A percentile compares a stretch with the other conserved stretches of the same genome.
Evolutionary conservation across 2,329 filamentous ascomycete species (phyloP).

Genomic region (Celoporthe dispersa): DNA sequence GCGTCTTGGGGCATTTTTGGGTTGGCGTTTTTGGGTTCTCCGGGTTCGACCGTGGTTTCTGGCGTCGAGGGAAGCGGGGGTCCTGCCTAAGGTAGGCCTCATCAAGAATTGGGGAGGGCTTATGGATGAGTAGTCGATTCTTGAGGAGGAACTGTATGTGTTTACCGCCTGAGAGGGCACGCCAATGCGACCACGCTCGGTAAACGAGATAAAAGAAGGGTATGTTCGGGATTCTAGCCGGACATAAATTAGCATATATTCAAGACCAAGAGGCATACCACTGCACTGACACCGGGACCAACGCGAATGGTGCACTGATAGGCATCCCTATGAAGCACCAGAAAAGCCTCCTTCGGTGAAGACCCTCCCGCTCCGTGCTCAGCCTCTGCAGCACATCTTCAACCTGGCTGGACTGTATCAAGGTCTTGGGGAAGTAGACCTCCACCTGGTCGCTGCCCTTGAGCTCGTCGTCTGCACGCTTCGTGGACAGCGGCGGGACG

Average conservation of each 20-base stretch:
- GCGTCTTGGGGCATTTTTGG: slow-evolving; percentile 31
- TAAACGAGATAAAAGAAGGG: slow-evolving; percentile 97
- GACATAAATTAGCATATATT: slow-evolving; percentile 25
- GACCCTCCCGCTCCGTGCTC: slow-evolving; percentile 76
- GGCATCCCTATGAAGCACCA: slow-evolving; percentile 86
- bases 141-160: slow-evolving; percentile 82
- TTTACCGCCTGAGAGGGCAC: slow-evolving; percentile 81
- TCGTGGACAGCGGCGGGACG: slow-evolving; percentile 77
- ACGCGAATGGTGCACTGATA: slow-evolving; percentile 77
- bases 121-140: slow-evolving; percentile 69
- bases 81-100: slow-evolving; percentile 63
- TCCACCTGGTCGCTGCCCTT: slow-evolving; percentile 68
- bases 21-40: slow-evolving; percentile 32
- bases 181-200: slow-evolving; percentile 89
- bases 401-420: slow-evolving; percentile 69
- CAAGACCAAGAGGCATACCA: slow-evolving; percentile 6
- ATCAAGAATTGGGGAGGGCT: slow-evolving; percentile 73
- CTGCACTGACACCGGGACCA: slow-evolving; percentile 78
- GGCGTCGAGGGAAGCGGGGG: slow-evolving; percentile 35
- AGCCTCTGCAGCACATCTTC: slow-evolving; percentile 68
- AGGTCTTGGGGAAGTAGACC: slow-evolving; percentile 74
- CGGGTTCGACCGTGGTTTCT: slow-evolving; percentile 33
- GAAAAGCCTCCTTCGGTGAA: slow-evolving; percentile 77
- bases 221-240: slow-evolving; percentile 78
- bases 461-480: slow-evolving; percentile 66